phyloP scores from a whole-genome alignment of 164 flowering plant species.

The Magnolia changhungtana region DNA sequence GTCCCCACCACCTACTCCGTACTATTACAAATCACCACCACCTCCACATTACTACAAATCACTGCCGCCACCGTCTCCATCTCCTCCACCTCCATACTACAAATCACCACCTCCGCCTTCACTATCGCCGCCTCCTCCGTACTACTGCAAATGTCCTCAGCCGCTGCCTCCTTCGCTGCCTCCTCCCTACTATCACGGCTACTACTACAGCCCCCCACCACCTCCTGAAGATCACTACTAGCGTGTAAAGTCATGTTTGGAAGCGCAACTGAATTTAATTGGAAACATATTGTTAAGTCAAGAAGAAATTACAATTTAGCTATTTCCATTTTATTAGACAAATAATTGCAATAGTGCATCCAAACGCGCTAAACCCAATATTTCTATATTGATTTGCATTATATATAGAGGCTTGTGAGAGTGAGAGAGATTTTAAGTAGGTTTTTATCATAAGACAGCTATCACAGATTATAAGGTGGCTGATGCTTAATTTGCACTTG shows the following conservation, averaged over 20 bases:
- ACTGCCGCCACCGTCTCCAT: not conserved
- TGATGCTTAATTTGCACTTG: no score
- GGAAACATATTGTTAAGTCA: no score
- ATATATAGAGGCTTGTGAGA: no score
- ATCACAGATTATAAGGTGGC: no score
- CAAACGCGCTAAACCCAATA: not conserved
- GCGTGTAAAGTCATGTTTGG: not conserved
- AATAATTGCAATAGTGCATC: not conserved
- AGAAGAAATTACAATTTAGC: not conserved
- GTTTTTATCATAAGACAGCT: no score
- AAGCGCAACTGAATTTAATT: no score
- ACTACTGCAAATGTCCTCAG: not conserved
- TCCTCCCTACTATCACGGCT: not conserved
- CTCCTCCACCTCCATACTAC: not conserved
- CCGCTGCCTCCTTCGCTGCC: not conserved
- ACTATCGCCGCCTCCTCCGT: not conserved
- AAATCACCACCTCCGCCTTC: not conserved
- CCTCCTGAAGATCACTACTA: not conserved
- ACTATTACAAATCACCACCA: constrained; percentile 1
- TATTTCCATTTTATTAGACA: not conserved
- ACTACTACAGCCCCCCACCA: constrained; percentile 2
- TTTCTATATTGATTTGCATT: no score
- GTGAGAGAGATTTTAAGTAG: no score
- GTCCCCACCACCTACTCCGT: not conserved
- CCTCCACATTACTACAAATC: constrained; percentile 4